phyloP scores from a whole-genome alignment of 495 filamentous ascomycete species.

The Aspergillus carlsbadensis region DNA sequence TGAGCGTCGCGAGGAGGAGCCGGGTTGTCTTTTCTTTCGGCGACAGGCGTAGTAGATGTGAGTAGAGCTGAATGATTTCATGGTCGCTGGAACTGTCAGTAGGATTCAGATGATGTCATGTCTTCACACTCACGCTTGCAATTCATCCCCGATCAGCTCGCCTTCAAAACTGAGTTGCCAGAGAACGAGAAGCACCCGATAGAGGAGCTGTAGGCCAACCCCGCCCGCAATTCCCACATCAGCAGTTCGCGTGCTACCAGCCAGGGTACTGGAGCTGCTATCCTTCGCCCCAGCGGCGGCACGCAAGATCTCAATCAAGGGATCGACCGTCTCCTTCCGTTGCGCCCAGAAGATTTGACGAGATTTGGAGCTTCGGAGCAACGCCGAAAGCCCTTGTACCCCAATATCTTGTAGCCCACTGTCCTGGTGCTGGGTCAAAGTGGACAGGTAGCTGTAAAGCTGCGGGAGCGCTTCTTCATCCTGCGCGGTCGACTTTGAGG shows the following conservation, averaged over 20 bases:
- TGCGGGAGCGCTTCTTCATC: constrained; percentile 81
- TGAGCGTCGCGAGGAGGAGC: constrained; percentile 81
- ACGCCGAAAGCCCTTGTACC: constrained; percentile 82
- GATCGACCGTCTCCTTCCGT: constrained; percentile 75
- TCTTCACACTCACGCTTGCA: constrained; percentile 66
- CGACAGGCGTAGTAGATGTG: constrained; percentile 82
- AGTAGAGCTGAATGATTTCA: constrained; percentile 88
- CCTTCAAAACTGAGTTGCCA: constrained; percentile 98
- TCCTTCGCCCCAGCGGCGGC: constrained; percentile 74
- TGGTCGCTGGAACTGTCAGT: constrained; percentile 63
- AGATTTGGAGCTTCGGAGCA: constrained; percentile 74
- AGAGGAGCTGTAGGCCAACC: constrained; percentile 89
- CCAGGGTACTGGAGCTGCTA: constrained; percentile 63
- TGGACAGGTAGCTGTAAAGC: constrained; percentile 83
- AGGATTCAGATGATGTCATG: not conserved
- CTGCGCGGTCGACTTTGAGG: constrained; percentile 51
- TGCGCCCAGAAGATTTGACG: constrained; percentile 86
- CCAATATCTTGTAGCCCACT: constrained; percentile 93
- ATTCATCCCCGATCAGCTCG: constrained; percentile 74
- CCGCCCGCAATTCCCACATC: constrained; percentile 73
- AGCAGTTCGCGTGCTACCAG: constrained; percentile 57
- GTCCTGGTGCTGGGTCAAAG: constrained; percentile 72
- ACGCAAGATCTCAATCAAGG: constrained; percentile 79
- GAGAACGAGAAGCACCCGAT: constrained; percentile 86
- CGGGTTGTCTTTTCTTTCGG: constrained; percentile 98